Percentiles rank a stretch among this genome's conserved stretches.
These are phyloP conservation scores for Aspergillus glaucus DNA, from an alignment of 2,329 filamentous ascomycete species.

Conservation along the genomic window DNA sequence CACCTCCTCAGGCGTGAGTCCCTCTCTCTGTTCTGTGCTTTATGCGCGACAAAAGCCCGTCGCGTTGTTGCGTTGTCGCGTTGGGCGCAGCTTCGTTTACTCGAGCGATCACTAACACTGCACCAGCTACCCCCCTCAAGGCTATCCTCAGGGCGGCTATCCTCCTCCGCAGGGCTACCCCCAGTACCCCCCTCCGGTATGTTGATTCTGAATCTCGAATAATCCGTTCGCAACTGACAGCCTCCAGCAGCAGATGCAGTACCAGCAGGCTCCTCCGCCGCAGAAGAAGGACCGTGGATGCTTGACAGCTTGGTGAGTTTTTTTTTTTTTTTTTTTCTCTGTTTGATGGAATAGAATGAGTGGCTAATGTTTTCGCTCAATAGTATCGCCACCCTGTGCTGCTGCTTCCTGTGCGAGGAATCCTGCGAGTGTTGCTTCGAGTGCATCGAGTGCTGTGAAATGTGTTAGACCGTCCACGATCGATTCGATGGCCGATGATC, in stretches of 20 bases:
- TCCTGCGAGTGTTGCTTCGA: slow-evolving; percentile 60
- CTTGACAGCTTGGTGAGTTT: slow-evolving; percentile 45
- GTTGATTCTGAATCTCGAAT: slow-evolving; percentile 4
- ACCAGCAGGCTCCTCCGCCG: slow-evolving; percentile 45
- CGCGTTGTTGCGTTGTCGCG: slow-evolving; percentile 10
- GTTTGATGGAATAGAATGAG: slow-evolving; percentile 4
- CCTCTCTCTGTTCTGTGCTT: slow-evolving; percentile 3
- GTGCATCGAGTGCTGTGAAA: slow-evolving; percentile 49
- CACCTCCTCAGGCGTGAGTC: slow-evolving; percentile 36
- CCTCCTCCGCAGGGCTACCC: slow-evolving; percentile 21
- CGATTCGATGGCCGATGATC: too few species aligned
- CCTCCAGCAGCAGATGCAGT: slow-evolving; percentile 34
- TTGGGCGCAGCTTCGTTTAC: not conserved
- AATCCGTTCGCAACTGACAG: not conserved
- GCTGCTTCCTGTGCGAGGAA: slow-evolving; percentile 60
- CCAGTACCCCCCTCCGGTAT: slow-evolving; percentile 23
- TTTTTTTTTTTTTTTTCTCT: not conserved
- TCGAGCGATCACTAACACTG: not conserved
- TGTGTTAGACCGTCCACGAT: slow-evolving; percentile 21
- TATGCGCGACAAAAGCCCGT: not conserved
- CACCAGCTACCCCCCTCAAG: slow-evolving; percentile 14
- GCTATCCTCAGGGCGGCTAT: slow-evolving; percentile 27
- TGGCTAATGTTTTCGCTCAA: slow-evolving; percentile 6
- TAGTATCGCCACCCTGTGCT: slow-evolving; percentile 53
- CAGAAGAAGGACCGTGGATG: slow-evolving; percentile 47